Percentiles rank a stretch among this genome's conserved stretches.
Evolutionary conservation across 1,284 basidiomycete species (phyloP).

Genomic region (Amylostereum areolatum): DNA sequence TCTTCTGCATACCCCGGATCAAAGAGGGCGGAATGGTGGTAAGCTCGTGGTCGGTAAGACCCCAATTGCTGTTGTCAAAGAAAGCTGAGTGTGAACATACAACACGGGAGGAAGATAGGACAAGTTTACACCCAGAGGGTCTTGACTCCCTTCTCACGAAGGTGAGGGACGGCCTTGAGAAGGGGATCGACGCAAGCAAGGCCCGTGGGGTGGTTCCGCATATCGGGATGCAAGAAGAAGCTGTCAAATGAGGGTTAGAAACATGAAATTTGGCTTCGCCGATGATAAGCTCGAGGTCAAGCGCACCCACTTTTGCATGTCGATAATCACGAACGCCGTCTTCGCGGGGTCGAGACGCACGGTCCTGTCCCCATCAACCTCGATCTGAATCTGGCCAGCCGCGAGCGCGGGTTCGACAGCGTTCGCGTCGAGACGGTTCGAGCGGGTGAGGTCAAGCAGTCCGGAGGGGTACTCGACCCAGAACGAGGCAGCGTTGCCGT

Average conservation of each 20-base stretch:
- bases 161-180: constrained; percentile 38
- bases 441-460: constrained; percentile 54
- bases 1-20: constrained; percentile 34
- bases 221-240: constrained; percentile 61
- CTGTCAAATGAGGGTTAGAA: constrained; percentile 21
- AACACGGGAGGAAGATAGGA: constrained; percentile 1
- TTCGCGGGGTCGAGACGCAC: constrained; percentile 44
- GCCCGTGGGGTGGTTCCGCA: constrained; percentile 50
- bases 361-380: constrained; percentile 42
- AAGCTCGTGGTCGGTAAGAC: constrained; percentile 57
- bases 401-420: constrained; percentile 8
- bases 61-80: constrained; percentile 53
- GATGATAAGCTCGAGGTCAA: constrained; percentile 15
- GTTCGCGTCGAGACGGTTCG: constrained; percentile 27
- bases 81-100: constrained; percentile 1
- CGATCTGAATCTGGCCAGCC: constrained; percentile 42
- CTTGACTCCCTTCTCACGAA: constrained; percentile 49
- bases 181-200: constrained; percentile 54
- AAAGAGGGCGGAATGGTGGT: constrained; percentile 57
- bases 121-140: constrained; percentile 59
- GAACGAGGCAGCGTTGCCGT: constrained; percentile 49
- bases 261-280: not conserved
- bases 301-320: constrained; percentile 65
- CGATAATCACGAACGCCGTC: constrained; percentile 56
- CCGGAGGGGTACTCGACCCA: constrained; percentile 68